Conservation (phyloP, 352 stramenopile genomes). For the Phytophthora quininea region DNA sequence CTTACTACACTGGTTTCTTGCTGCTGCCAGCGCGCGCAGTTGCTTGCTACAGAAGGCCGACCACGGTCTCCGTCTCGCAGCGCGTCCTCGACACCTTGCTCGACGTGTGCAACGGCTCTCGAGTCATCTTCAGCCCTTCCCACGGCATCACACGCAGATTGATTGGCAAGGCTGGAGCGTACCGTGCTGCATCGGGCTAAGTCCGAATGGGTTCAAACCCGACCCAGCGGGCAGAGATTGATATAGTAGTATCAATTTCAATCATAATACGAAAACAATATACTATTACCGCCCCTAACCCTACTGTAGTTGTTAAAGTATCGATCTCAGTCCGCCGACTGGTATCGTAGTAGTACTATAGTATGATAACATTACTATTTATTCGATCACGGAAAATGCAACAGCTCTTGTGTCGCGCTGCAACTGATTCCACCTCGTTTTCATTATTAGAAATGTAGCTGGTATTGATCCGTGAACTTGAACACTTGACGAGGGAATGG, state of each 20-base stretch:
- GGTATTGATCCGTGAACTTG: too few relatives aligned
- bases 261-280: too few relatives aligned
- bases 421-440: neutral
- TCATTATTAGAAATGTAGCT: constrained; percentile 1
- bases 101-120: constrained; percentile 12
- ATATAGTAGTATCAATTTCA: neutral
- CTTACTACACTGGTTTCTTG: too few relatives aligned
- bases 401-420: neutral
- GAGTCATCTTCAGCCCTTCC: constrained; percentile 3
- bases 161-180: constrained; percentile 15
- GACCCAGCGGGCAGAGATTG: neutral
- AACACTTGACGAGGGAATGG: too few relatives aligned
- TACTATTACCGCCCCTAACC: too few relatives aligned
- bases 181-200: constrained; percentile 16
- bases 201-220: constrained; percentile 34
- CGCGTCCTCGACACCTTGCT: neutral
- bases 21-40: too few relatives aligned
- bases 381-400: neutral
- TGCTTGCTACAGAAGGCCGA: too few relatives aligned
- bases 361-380: neutral
- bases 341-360: neutral
- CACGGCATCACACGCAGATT: neutral
- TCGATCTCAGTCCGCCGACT: too few relatives aligned
- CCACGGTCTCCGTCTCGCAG: neutral
- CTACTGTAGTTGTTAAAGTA: too few relatives aligned